Conservation (phyloP, 2,329 filamentous ascomycete species). For the Trichoderma endophyticum region DNA sequence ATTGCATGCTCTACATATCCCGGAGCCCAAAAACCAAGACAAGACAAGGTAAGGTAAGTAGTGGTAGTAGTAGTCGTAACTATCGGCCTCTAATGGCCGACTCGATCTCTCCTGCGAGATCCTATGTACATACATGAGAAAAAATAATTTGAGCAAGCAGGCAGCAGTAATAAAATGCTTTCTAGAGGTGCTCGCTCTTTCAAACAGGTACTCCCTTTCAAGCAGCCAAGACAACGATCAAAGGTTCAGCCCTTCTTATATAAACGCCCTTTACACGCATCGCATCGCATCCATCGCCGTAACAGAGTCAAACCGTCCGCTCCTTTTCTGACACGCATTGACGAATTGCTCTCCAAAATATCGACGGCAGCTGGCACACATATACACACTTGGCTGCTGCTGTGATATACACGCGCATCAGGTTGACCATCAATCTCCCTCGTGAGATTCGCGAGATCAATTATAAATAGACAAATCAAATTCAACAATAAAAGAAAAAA, state of each 20-base stretch:
- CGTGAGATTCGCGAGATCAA: background rate
- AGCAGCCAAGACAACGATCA: constrained; percentile 12
- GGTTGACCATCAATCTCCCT: background rate
- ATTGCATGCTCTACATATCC: background rate
- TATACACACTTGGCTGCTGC: constrained; percentile 1
- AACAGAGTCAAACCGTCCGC: constrained; percentile 2
- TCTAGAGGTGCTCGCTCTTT: background rate
- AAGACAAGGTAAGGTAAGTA: background rate
- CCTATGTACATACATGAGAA: constrained; percentile 16
- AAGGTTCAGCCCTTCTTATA: constrained; percentile 11
- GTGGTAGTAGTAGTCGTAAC: constrained; percentile 10
- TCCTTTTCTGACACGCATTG: background rate
- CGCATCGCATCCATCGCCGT: constrained; percentile 9
- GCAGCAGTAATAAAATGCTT: background rate
- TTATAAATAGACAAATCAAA: background rate
- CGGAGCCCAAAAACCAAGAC: background rate
- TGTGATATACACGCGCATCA: background rate
- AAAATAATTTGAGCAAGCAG: background rate
- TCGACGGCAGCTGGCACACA: background rate
- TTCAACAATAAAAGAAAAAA: background rate
- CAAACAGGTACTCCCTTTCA: constrained; percentile 4
- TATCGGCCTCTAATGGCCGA: constrained; percentile 13
- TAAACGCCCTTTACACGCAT: constrained; percentile 14
- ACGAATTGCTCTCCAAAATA: background rate
- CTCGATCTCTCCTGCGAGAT: constrained; percentile 10